Conservation (phyloP, 305 asterid species). For the Andrographis paniculata region DNA sequence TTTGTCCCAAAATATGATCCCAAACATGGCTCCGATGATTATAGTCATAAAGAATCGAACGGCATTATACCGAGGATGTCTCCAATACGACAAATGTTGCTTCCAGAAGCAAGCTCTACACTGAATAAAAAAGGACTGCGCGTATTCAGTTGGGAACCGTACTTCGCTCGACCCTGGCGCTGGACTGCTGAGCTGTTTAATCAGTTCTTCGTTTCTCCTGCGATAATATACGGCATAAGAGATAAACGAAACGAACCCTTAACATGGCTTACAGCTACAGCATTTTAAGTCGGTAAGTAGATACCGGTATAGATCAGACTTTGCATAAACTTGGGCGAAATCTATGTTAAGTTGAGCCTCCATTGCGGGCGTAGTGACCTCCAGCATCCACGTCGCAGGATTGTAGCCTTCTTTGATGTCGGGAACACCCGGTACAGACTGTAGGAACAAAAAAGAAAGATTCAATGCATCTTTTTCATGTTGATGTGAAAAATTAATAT, state of each 20-base stretch:
- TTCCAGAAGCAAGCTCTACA: conserved; percentile 98
- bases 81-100: conserved; percentile 82
- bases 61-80: conserved; percentile 74
- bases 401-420: conserved; percentile 66
- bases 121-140: conserved; percentile 63
- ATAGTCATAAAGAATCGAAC: conserved; percentile 70
- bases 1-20: conserved; percentile 79
- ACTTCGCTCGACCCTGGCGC: conserved; percentile 65
- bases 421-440: conserved; percentile 83
- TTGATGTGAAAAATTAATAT: not conserved
- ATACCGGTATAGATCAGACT: conserved; percentile 72
- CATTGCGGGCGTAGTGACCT: conserved; percentile 54
- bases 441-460: conserved; percentile 1
- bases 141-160: conserved; percentile 50
- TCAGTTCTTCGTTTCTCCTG: conserved; percentile 84
- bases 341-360: conserved; percentile 68
- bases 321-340: conserved; percentile 61
- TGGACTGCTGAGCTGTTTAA: conserved; percentile 66
- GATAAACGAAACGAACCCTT: too few relatives aligned
- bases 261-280: too few relatives aligned
- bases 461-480: not conserved
- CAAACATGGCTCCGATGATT: conserved; percentile 59
- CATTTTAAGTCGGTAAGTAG: not conserved
- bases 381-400: conserved; percentile 97
- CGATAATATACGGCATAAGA: too few relatives aligned